A percentile compares a stretch with the other conserved stretches of the same genome.
phyloP scores from a whole-genome alignment of 2,329 filamentous ascomycete species.

The Penicillium sp. region DNA sequence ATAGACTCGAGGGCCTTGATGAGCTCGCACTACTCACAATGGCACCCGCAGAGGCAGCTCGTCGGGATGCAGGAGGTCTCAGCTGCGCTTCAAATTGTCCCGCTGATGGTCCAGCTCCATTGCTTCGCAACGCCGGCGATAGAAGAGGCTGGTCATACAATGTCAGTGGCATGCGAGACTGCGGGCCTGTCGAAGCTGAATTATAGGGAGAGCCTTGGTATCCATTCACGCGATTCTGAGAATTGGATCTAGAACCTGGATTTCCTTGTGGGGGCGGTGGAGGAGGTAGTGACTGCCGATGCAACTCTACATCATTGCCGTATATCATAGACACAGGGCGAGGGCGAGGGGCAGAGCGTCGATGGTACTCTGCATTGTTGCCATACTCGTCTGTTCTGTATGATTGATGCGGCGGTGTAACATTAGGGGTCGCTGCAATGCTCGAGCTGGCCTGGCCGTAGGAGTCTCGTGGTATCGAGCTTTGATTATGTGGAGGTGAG shows the following conservation, averaged over 20 bases:
- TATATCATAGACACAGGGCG: slow-evolving; percentile 44
- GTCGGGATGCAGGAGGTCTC: slow-evolving; percentile 49
- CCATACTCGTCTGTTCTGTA: slow-evolving; percentile 29
- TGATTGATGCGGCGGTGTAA: slow-evolving; percentile 22
- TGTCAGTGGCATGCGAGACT: slow-evolving; percentile 29
- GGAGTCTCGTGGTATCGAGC: slow-evolving; percentile 22
- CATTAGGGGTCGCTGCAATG: slow-evolving; percentile 21
- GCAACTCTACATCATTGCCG: slow-evolving; percentile 33
- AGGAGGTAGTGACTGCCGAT: slow-evolving; percentile 42
- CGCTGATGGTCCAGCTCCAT: slow-evolving; percentile 18
- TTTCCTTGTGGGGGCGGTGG: slow-evolving; percentile 45
- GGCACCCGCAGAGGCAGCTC: slow-evolving; percentile 54
- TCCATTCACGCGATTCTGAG: slow-evolving; percentile 38
- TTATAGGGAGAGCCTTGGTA: slow-evolving; percentile 31
- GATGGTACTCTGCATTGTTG: slow-evolving; percentile 32
- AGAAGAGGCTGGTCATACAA: slow-evolving; percentile 28
- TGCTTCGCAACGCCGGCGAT: slow-evolving; percentile 26
- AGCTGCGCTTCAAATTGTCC: slow-evolving; percentile 33
- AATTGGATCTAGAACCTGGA: slow-evolving; percentile 41
- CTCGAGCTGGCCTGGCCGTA: slow-evolving; percentile 26
- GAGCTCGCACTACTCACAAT: slow-evolving; percentile 43
- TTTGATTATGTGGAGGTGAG: slow-evolving; percentile 44
- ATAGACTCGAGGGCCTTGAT: slow-evolving; percentile 42
- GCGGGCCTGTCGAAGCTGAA: slow-evolving; percentile 21
- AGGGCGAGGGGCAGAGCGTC: slow-evolving; percentile 35